Evolutionary conservation across 345 rosid species (phyloP).

Genomic region (Rhodamnia argentea): DNA sequence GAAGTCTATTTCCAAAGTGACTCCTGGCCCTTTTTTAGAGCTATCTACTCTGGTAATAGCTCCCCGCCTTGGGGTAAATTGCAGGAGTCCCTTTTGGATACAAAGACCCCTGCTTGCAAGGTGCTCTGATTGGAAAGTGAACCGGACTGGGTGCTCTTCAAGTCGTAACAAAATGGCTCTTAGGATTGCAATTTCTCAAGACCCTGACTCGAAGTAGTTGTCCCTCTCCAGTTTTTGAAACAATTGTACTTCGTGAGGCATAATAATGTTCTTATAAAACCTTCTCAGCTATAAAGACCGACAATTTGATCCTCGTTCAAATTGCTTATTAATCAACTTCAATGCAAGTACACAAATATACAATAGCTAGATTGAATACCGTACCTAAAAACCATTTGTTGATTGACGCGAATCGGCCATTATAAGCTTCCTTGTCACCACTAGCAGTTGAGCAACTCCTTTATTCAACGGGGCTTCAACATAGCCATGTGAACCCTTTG

Average conservation of each 20-base stretch:
- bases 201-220: no score
- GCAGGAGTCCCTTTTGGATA: background rate
- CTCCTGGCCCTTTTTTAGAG: background rate
- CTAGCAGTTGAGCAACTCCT: conserved; percentile 37
- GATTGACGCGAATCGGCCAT: background rate
- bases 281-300: background rate
- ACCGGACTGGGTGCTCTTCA: background rate
- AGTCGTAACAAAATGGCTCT: no score
- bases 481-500: conserved; percentile 63
- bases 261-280: background rate
- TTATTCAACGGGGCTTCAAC: conserved; percentile 65
- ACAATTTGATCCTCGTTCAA: background rate
- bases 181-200: no score
- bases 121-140: background rate
- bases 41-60: background rate
- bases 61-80: background rate
- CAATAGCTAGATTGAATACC: background rate
- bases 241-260: background rate
- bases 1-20: background rate
- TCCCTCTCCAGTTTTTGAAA: no score
- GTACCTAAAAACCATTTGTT: background rate
- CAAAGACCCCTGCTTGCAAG: background rate
- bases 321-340: background rate
- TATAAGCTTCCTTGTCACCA: conserved; percentile 24
- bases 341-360: background rate